phyloP scores from a whole-genome alignment of 2,329 filamentous ascomycete species.

The Myriosclerotinia duriaeana region DNA sequence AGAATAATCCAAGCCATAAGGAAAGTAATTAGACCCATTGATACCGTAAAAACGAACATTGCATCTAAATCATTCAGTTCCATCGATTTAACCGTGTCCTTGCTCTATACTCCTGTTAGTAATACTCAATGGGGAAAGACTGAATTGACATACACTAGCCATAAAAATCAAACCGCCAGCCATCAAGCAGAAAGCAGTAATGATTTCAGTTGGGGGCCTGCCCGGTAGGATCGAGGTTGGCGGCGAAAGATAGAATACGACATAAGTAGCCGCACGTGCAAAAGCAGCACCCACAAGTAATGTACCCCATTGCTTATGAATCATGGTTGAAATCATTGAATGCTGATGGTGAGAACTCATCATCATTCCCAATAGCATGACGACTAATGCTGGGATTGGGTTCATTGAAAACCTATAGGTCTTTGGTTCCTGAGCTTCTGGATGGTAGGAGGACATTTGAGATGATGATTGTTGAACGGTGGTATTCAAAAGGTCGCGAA shows the following conservation, averaged over 20 bases:
- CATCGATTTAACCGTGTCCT: constrained; percentile 75
- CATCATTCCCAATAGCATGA: constrained; percentile 86
- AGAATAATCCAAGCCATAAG: constrained; percentile 83
- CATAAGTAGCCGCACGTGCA: constrained; percentile 75
- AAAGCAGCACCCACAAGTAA: constrained; percentile 79
- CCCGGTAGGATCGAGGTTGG: constrained; percentile 78
- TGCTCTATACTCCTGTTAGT: constrained; percentile 52
- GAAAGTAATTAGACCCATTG: constrained; percentile 77
- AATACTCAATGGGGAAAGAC: neutral
- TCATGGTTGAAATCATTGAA: constrained; percentile 82
- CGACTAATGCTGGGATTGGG: constrained; percentile 82
- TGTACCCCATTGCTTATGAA: constrained; percentile 91
- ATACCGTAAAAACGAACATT: constrained; percentile 91
- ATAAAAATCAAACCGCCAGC: constrained; percentile 90
- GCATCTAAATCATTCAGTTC: constrained; percentile 75
- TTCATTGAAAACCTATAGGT: constrained; percentile 78
- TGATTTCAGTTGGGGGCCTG: constrained; percentile 85
- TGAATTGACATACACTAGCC: constrained; percentile 65
- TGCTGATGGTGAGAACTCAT: constrained; percentile 82
- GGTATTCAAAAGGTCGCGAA: constrained; percentile 67
- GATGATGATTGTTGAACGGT: constrained; percentile 24
- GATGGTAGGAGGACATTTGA: constrained; percentile 43
- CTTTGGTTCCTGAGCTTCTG: constrained; percentile 54
- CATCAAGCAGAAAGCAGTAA: constrained; percentile 82
- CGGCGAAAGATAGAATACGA: constrained; percentile 75